phyloP scores from a whole-genome alignment of 768 basidiomycete species.

The Podaxis mareebaensis region DNA sequence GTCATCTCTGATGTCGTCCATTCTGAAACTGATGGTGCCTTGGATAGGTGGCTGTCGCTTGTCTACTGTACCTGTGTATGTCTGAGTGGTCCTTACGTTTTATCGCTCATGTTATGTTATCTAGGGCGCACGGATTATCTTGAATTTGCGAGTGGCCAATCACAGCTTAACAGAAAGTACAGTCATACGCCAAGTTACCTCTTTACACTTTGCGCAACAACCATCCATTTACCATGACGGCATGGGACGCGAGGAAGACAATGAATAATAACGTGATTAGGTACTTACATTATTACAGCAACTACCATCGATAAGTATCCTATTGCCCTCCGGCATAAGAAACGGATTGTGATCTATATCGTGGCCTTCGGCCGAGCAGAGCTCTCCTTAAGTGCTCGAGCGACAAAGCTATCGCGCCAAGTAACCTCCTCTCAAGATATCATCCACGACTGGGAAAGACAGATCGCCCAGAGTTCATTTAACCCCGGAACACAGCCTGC shows the following conservation, averaged over 20 bases:
- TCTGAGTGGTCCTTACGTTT: neutral
- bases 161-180: neutral
- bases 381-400: neutral
- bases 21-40: neutral
- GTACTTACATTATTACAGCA: neutral
- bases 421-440: neutral
- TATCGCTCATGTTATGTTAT: neutral
- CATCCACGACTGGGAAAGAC: neutral
- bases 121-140: neutral
- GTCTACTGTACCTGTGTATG: neutral
- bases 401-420: neutral
- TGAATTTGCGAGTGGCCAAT: neutral
- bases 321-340: too few species aligned
- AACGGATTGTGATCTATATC: neutral
- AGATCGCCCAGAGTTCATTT: constrained; percentile 14
- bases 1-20: neutral
- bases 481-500: neutral
- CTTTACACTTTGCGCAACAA: neutral
- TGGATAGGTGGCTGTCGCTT: neutral
- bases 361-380: neutral
- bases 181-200: neutral
- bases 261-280: neutral
- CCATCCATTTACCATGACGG: neutral
- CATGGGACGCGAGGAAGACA: neutral
- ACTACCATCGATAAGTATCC: too few species aligned